Evolutionary conservation across 345 rosid genomes (phyloP), one percentile per base, ranked within the genome.

Genomic region (Sonneratia caseolaris): DNA sequence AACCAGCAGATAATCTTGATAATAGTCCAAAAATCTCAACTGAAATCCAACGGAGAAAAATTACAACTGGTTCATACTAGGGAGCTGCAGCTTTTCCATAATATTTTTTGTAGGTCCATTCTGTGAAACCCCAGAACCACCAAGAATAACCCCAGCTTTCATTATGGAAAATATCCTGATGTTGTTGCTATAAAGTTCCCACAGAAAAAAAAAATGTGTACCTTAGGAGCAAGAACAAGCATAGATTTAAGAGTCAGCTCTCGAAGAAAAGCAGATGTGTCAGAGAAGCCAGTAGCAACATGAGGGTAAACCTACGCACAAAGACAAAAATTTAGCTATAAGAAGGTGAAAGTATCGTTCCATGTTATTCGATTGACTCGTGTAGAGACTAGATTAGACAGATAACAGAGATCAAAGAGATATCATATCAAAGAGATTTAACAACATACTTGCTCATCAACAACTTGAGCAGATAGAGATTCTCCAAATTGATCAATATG

Each of bases 201-300:
- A 32, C 49, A 16, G 2, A n/a, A 16, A 40, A 40, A 40, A 4
- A 40, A 68, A 70, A 35, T 22, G 40, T 42, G 70, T 79, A 91
- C 98, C 97, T 95, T 95, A 64, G 99, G 98, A 73, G 98, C 94
- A 80, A 95, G 83, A 75, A 89, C 82, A 75, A 95, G 98, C 97
- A 95, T 92, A 37, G 99, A 92, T 75, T 95, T 95, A 49, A 95
- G 99, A 86, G 98, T 92, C 87, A 95, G 74, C 77, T 95, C 99
- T 67, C 98, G 91, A 66, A 95, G 96, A 83, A 89, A 89, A 61
- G 98, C 94, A 72, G 96, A 89, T 42, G 97, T 83, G 76, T 95
- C 99, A 38, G 96, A 80, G 79, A 95, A 92, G 72, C 99, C 98
- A 71, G 92, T 87, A 74, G 98, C 90, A 75, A 95, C 84, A 73